Base-by-base conservation (phyloP, 1,284 basidiomycete species). In the Wallemia ichthyophaga region DNA sequence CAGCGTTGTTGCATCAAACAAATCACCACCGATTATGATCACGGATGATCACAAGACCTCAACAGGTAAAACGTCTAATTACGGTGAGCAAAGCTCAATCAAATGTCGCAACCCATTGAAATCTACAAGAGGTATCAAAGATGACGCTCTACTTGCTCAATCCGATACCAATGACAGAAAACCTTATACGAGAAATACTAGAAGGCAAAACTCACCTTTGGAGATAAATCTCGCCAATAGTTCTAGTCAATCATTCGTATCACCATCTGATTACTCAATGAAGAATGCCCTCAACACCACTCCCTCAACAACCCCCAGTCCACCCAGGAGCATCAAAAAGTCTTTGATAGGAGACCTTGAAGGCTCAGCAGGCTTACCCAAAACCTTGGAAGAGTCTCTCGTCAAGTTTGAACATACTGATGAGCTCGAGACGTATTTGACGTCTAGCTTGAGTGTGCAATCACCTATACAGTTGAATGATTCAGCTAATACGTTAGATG, bases 41-140 rank as follows among this genome's bases (percentile, higher is more conserved):
- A 99, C 92, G 1, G 94, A 99, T 71, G 94, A 99, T 69, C 91
- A 95, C 72, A 95, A 95, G 72, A 88, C 58, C 27, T 57, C 86
- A 32, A 79, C 76, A 3, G 69, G 71, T 63, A 73, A 69, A 58
- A 37, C 60, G n/a, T 48, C 37, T 11, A 48, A 13, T 17, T 11
- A 11, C n/a, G n/a, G n/a, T 48, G 37, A 48, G 5, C 37, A 13
- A 5, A 17, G 5, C 11, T 21, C n/a, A 21, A 5, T 19, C 11
- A 48, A 48, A 21, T 21, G 9, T 17, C 37, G 37, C n/a, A 48
- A 21, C 5, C 5, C n/a, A 5, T 13, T 21, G 37, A 48, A 48
- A 21, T 48, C 37, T 5, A 48, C 37, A 13, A 48, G 37, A 21
- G 37, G 37, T 21, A 48, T 48, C n/a, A 48, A 13, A 48, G 37